These are phyloP conservation scores for Phaseolus coccineus DNA, from an alignment of 331 rosid species.

Conservation along the genomic window DNA sequence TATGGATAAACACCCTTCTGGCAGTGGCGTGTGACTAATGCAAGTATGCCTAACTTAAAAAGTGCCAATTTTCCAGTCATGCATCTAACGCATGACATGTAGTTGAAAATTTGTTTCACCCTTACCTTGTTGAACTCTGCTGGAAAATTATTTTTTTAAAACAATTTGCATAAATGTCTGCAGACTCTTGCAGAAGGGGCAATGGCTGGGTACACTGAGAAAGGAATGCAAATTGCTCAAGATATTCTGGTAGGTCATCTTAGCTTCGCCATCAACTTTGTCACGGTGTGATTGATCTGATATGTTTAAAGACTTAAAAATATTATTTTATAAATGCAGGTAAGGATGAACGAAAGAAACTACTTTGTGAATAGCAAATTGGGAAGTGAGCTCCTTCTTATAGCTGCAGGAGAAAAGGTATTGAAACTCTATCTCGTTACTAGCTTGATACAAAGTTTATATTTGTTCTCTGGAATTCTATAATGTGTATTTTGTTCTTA, in stretches of 20 bases:
- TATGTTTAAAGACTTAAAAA: slow-evolving; percentile 11
- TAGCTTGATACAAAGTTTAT: slow-evolving; percentile 16
- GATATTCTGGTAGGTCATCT: slow-evolving; percentile 68
- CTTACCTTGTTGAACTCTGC: slow-evolving; percentile 14
- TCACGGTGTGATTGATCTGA: neutral
- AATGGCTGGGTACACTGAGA: slow-evolving; percentile 85
- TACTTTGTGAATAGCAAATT: slow-evolving; percentile 58
- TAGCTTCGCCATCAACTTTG: slow-evolving; percentile 26
- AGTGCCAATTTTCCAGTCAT: slow-evolving; percentile 7
- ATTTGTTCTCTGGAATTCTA: neutral
- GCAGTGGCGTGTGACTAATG: neutral
- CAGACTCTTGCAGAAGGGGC: slow-evolving; percentile 93
- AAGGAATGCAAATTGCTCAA: slow-evolving; percentile 92
- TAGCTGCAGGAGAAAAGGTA: slow-evolving; percentile 95
- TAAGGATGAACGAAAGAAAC: slow-evolving; percentile 63
- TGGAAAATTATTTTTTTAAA: neutral
- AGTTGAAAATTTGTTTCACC: neutral
- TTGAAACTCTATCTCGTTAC: slow-evolving; percentile 24
- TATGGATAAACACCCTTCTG: neutral
- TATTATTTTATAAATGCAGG: slow-evolving; percentile 52
- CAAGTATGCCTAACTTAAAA: slow-evolving; percentile 3
- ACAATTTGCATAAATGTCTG: slow-evolving; percentile 38
- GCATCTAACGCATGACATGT: slow-evolving; percentile 19
- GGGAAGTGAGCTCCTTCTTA: slow-evolving; percentile 79
- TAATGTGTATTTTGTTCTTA: slow-evolving; percentile 22